These are phyloP conservation scores for Hirschfeldia incana DNA, from an alignment of 345 rosid species.

Conservation along the genomic window DNA sequence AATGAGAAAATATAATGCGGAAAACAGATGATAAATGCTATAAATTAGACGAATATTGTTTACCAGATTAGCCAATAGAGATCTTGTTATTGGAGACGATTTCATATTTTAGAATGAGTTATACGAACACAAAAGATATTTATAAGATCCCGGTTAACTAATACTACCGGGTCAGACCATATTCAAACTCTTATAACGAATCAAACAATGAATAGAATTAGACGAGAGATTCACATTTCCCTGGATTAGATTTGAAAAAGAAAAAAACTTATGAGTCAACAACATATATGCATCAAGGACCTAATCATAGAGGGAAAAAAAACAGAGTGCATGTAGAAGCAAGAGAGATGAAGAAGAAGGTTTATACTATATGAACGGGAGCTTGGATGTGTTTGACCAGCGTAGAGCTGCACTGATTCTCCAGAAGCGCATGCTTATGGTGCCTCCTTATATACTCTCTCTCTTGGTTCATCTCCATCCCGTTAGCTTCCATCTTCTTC, in stretches of 20 bases:
- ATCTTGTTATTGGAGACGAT: not conserved
- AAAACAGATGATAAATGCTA: not conserved
- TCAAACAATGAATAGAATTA: not conserved
- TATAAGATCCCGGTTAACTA: not conserved
- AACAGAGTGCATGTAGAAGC: not conserved
- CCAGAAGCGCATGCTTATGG: constrained; percentile 58
- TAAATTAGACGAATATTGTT: not conserved
- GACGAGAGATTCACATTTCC: not conserved
- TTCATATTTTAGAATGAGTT: not conserved
- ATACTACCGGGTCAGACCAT: not conserved
- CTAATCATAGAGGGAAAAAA: not conserved
- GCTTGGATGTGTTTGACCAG: constrained; percentile 86
- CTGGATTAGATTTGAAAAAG: not conserved
- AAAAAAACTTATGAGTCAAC: not conserved
- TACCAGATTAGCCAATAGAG: not conserved
- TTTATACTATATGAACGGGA: constrained; percentile 81
- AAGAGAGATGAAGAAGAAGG: not conserved
- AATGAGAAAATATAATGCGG: not conserved
- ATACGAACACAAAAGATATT: too few species aligned
- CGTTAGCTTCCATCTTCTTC: constrained; percentile 49
- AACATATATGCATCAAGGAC: not conserved
- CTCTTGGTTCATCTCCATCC: constrained; percentile 38
- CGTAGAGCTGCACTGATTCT: constrained; percentile 80
- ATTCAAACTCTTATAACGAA: not conserved
- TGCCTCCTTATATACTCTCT: constrained; percentile 60